Percentiles rank a stretch among this genome's conserved stretches.
Evolutionary conservation across 2,329 filamentous ascomycete species (phyloP).

Genomic region (Leptographium wingfieldii): DNA sequence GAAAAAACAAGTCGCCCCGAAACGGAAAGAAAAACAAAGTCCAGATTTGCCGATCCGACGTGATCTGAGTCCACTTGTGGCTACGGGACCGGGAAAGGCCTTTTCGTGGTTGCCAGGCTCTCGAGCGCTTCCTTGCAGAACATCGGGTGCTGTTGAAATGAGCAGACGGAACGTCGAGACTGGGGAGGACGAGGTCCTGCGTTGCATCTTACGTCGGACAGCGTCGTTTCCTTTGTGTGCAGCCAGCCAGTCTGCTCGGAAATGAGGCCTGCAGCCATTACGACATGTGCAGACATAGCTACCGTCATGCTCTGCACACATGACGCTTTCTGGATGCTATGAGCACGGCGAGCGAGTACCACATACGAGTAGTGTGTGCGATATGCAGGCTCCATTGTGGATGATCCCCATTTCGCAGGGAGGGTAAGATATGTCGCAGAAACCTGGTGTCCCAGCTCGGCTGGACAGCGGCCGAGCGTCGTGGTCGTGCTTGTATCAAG

Average conservation of each 20-base stretch:
- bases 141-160: background rate
- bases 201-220: background rate
- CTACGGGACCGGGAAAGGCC: background rate
- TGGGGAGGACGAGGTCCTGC: background rate
- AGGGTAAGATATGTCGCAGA: no score
- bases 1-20: background rate
- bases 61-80: background rate
- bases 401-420: no score
- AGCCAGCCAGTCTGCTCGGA: background rate
- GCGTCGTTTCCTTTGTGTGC: background rate
- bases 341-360: no score
- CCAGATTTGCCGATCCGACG: background rate
- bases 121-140: background rate
- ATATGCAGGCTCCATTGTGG: no score
- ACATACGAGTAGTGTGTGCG: no score
- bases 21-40: background rate
- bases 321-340: no score
- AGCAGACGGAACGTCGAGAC: background rate
- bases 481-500: no score
- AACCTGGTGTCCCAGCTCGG: no score
- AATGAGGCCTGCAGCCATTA: background rate
- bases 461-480: no score
- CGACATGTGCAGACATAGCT: background rate
- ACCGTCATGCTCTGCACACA: background rate
- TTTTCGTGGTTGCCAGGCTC: background rate